phyloP scores from a whole-genome alignment of 1,139 yeast species.

The Nakaseomyces delphensis region DNA sequence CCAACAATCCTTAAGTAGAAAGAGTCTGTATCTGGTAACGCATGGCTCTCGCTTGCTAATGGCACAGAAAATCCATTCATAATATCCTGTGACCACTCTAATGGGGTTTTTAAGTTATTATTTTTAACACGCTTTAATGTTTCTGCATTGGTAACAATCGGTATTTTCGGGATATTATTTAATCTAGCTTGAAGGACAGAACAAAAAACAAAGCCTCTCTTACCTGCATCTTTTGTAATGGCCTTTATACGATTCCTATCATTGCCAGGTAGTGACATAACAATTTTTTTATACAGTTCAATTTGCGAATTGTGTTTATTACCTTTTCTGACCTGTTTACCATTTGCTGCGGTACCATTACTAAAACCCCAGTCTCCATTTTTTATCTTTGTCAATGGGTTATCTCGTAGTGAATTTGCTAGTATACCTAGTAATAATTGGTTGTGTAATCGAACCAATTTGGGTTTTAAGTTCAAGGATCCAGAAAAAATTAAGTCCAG shows the following conservation, averaged over 20 bases:
- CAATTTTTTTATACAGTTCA: conserved; percentile 75
- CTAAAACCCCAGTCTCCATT: conserved; percentile 31
- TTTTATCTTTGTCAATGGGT: conserved; percentile 15
- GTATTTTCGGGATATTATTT: conserved; percentile 78
- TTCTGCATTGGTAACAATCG: conserved; percentile 45
- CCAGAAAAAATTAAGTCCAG: conserved; percentile 23
- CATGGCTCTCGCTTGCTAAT: conserved; percentile 65
- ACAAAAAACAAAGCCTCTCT: conserved; percentile 66
- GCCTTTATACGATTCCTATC: conserved; percentile 80
- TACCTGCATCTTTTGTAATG: conserved; percentile 75
- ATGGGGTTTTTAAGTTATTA: conserved; percentile 44
- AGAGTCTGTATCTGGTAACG: conserved; percentile 72
- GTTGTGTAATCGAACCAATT: conserved; percentile 52
- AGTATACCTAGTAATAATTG: conserved; percentile 70
- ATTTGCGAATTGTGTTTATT: conserved; percentile 44
- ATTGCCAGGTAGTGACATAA: conserved; percentile 75
- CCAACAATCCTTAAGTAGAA: conserved; percentile 67
- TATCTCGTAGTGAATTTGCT: conserved; percentile 69
- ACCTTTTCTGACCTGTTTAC: conserved; percentile 20
- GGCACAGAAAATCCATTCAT: conserved; percentile 84
- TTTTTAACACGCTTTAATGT: conserved; percentile 41
- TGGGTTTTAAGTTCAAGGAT: conserved; percentile 14
- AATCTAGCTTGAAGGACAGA: conserved; percentile 76
- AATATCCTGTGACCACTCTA: conserved; percentile 88
- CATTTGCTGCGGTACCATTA: conserved; percentile 18